Conservation (phyloP, 2,329 filamentous ascomycete genomes). For the Pseudocercospora musae region DNA sequence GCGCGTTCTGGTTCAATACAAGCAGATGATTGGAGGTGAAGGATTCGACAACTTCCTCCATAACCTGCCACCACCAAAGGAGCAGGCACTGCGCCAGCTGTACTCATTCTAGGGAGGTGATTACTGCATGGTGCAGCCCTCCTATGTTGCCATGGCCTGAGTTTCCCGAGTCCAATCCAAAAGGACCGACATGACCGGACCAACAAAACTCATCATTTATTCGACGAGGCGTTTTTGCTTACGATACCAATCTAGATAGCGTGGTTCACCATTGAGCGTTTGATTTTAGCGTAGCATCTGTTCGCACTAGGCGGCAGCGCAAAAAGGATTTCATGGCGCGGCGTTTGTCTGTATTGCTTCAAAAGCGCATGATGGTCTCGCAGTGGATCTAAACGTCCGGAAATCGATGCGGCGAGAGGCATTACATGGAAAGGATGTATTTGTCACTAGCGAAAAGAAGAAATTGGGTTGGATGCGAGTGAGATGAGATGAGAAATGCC, state of each 20-base stretch:
- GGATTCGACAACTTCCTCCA: constrained; percentile 52
- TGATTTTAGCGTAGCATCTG: constrained; percentile 37
- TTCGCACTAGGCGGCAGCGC: constrained; percentile 37
- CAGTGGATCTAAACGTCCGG: neutral
- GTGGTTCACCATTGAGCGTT: constrained; percentile 25
- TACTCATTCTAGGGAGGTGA: constrained; percentile 39
- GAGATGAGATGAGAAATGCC: constrained; percentile 5
- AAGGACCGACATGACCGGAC: no score
- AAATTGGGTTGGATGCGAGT: neutral
- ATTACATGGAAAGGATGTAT: neutral
- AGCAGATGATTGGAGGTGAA: constrained; percentile 48
- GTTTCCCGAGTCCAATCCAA: neutral
- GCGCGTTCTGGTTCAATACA: constrained; percentile 54
- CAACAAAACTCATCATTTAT: constrained; percentile 2
- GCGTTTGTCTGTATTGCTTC: constrained; percentile 14
- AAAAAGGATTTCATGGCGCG: constrained; percentile 19
- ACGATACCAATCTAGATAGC: constrained; percentile 30
- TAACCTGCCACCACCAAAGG: constrained; percentile 44
- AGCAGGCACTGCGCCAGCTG: constrained; percentile 42
- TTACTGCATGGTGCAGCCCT: constrained; percentile 13
- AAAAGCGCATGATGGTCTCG: neutral
- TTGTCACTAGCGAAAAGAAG: neutral
- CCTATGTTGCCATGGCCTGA: neutral
- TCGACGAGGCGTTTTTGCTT: constrained; percentile 17
- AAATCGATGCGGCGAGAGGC: neutral